These are phyloP conservation scores for Acephala macrosclerotiorum DNA, from an alignment of 2,329 filamentous ascomycete genomes.

Conservation along the genomic window DNA sequence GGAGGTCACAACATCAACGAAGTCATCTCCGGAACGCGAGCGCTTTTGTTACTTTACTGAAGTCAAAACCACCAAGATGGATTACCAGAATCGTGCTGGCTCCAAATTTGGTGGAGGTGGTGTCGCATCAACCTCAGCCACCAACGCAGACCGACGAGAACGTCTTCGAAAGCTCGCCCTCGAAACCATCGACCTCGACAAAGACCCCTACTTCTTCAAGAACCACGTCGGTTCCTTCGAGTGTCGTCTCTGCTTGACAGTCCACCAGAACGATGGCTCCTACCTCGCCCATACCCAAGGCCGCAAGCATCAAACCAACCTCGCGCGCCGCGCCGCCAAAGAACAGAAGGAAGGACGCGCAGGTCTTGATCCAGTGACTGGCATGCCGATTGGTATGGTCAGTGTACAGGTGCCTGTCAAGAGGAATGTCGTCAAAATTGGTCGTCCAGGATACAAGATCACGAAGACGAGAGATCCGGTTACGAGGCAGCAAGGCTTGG, in stretches of 20 bases:
- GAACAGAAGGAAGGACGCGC: constrained; percentile 87
- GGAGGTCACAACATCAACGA: neutral
- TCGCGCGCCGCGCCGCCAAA: constrained; percentile 92
- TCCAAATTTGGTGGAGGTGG: constrained; percentile 98
- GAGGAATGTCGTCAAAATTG: constrained; percentile 92
- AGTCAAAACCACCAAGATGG: constrained; percentile 54
- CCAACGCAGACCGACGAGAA: constrained; percentile 96
- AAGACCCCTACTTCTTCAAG: constrained; percentile 99
- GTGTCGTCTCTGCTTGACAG: constrained; percentile 94
- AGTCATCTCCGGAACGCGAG: neutral
- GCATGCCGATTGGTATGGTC: constrained; percentile 76
- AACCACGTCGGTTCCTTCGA: constrained; percentile 99
- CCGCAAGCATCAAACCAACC: constrained; percentile 98
- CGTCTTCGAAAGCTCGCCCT: constrained; percentile 97
- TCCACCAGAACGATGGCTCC: constrained; percentile 98
- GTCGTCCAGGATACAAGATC: constrained; percentile 95
- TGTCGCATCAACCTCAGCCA: constrained; percentile 90
- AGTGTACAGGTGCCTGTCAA: constrained; percentile 69
- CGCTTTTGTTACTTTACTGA: neutral
- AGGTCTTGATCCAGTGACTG: constrained; percentile 70
- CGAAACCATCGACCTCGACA: constrained; percentile 98
- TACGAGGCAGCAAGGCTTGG: constrained; percentile 84
- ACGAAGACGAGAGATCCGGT: constrained; percentile 92
- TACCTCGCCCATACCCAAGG: constrained; percentile 99
- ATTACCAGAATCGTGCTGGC: constrained; percentile 90